Evolutionary conservation across 768 basidiomycete species (phyloP), one percentile per base, ranked within the genome.

Genomic region (Rhodosporidiobolus sp.): DNA sequence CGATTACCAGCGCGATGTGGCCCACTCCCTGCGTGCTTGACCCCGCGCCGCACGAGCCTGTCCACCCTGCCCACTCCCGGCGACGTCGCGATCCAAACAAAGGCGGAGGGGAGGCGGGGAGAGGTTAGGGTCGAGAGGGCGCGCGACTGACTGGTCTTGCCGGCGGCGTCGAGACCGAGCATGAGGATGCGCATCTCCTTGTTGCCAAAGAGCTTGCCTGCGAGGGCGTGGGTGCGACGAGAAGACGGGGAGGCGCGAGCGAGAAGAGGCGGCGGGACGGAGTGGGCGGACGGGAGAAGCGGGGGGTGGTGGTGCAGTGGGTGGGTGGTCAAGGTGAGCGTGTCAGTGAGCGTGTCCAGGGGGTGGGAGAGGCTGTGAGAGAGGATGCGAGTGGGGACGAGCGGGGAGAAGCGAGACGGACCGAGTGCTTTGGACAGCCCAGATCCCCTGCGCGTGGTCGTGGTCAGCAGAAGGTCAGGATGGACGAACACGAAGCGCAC

Each of bases 131-230:
- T n/a, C 53, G 17, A 26, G 30, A 68, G 32, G 4, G 28, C 24
- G 53, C 12, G n/a, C 1, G 8, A 85, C 93, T 82, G 77, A 96
- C 95, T 98, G 28, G 95, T 98, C 84, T 98, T 98, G 80, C 95
- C 95, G 58, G 95, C 95, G 55, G 95, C 95, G 81, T 98, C 95
- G 77, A 98, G 85, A 54, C 95, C 95, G 78, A 97, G 84, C 95
- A 98, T 98, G 81, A 79, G 68, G 70, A 79, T 79, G 20, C 78
- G 74, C 95, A 98, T 98, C 86, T 98, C 95, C 87, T 94, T 95
- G 87, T 94, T 98, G 74, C 94, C 94, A 82, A 97, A 98, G 78
- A 97, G 67, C 67, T 76, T 73, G 72, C 72, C 75, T 69, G 64
- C 24, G 32, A 0, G 46, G 43, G 28, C 6, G 48, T 16, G 16